A percentile compares a stretch with the other conserved stretches of the same genome.
Evolutionary conservation across 2,329 filamentous ascomycete genomes (phyloP).

Genomic region (Ceratocystis albifundus): DNA sequence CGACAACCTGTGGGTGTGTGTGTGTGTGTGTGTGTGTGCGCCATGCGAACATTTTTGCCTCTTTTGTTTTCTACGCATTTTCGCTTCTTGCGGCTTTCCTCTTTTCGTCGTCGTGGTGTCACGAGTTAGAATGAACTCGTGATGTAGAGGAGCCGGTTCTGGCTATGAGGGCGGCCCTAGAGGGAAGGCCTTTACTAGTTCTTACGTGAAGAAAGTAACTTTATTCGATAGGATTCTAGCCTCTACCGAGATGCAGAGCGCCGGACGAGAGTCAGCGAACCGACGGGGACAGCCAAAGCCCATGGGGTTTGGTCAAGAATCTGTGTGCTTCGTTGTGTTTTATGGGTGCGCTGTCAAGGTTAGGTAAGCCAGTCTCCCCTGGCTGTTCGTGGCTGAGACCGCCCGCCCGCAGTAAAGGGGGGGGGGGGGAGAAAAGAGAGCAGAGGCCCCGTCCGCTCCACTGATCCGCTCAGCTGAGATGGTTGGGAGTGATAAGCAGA

Average conservation of each 20-base stretch:
- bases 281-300: neutral
- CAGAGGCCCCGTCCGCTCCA: neutral
- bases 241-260: neutral
- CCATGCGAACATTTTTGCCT: no score
- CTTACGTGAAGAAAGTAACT: neutral
- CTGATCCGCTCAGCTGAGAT: slow-evolving; percentile 1
- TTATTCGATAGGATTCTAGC: neutral
- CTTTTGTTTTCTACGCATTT: neutral
- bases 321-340: neutral
- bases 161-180: neutral
- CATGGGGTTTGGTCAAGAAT: neutral
- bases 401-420: neutral
- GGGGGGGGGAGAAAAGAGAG: neutral
- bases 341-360: neutral
- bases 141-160: neutral
- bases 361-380: neutral
- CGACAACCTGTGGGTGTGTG: neutral
- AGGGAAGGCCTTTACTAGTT: neutral
- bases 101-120: neutral
- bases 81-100: neutral
- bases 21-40: no score
- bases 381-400: neutral
- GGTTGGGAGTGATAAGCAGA: neutral
- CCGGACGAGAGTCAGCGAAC: neutral
- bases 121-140: neutral